Base-by-base conservation (phyloP, 805 yeast species). In the Yamadazyma scolyti region DNA sequence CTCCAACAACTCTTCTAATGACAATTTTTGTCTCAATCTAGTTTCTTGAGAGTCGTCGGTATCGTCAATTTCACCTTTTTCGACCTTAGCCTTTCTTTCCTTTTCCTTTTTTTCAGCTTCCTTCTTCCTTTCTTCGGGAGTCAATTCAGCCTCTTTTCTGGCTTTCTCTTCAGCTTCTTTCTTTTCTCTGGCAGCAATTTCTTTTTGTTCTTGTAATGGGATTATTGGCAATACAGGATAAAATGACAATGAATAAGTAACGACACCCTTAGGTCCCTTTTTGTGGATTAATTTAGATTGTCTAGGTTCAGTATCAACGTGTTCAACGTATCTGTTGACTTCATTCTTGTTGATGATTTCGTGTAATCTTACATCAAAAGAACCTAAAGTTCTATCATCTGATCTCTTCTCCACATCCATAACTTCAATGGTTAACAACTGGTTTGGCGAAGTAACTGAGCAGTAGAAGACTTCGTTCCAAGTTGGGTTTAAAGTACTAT, bases 351-450 rank as follows among this genome's bases (percentile, higher is more conserved):
- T 72, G 51, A 90, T 77, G 45, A 86, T 61, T 16, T 79, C 85
- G 33, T 69, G 66, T 40, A 85, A 65, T 46, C 77, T 75, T 13
- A 93, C 60, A 47, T 79, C 81, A 61, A 85, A 81, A 2, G 81
- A 72, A 31, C 99, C 99, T 28, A 93, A 71, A 4, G 94, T 75
- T 48, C 96, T 77, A 58, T 93, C 98, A 25, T 77, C 75, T n/a
- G 82, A 75, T 32, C 63, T 71, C 37, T 72, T 73, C 60, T 89
- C 90, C 20, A 82, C 83, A 60, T 93, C 97, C 96, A 93, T 84
- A 5, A 79, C 94, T 54, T 93, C 97, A 34, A 93, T 54, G 2
- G 89, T 79, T 40, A 93, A 58, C 48, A 73, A 79, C 57, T 89
- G 97, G 52, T 82, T 81, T 15, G 87, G 77, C 26, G 90, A 82